Base-by-base conservation (phyloP, 2,329 filamentous ascomycete species). In the Xylaria sp. region DNA sequence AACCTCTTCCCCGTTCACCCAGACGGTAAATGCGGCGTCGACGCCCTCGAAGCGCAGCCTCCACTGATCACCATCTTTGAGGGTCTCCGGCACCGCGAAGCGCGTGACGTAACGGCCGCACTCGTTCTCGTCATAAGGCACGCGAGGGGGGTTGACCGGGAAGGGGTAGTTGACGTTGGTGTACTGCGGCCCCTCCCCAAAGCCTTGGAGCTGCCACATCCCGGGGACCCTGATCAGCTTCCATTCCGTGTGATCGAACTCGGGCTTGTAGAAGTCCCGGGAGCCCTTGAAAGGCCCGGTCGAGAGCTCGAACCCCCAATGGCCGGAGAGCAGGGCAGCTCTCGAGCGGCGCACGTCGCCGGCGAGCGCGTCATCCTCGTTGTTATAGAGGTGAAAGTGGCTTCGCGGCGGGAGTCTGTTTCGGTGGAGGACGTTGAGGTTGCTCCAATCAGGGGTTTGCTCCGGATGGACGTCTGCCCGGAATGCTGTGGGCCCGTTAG, bases 41-140 rank as follows among this genome's bases (percentile, higher is more conserved):
- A 91, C 88, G 0, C 89, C 89, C 61, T 91, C 88, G 53, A 91
- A 91, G 3, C 88, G 77, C 4, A 92, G 71, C n/a, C 87, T 76
- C 13, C 88, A 75, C 60, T 89, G 85, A 21, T 71, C 73, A n/a
- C 73, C 71, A 60, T 73, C 58, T 41, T 66, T 68, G 44, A 76
- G 79, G 6, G 74, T 63, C 2, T 74, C 62, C 0, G 78, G 78
- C 0, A 87, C 74, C 0, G 69, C 64, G 66, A 90, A 89, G 7
- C 71, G 73, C 1, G 77, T 81, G 40, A 83, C 69, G 61, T 90
- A 90, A 1, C 81, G 82, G 1, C 88, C 88, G 39, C 77, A 80
- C 39, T 86, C 86, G 49, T 87, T 86, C 34, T 89, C 86, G 17
- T 88, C 78, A 1, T 79, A 78, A 0, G 86, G 83, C 1, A 88